Evolutionary conservation across 164 flowering plant species (phyloP).

Genomic region (Warburgia ugandensis): DNA sequence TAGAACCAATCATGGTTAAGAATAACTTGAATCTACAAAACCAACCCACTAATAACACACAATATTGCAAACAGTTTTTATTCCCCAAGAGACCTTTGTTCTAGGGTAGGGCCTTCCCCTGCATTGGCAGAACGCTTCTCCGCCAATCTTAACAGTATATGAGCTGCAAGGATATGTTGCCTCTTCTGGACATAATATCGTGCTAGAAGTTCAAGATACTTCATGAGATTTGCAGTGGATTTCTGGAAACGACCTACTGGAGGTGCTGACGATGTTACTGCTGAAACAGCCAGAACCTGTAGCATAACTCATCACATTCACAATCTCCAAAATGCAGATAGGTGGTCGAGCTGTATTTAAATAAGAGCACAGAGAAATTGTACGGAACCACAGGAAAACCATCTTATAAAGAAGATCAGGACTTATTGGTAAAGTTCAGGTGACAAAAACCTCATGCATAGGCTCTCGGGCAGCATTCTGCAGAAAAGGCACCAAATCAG

Average conservation of each 20-base stretch:
- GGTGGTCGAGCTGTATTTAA: too few relatives aligned
- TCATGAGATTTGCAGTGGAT: constrained; percentile 42
- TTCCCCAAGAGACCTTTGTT: constrained; percentile 60
- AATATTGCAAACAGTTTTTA: background rate
- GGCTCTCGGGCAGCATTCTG: constrained; percentile 73
- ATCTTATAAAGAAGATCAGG: too few relatives aligned
- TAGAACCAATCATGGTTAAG: too few relatives aligned
- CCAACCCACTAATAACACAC: too few relatives aligned
- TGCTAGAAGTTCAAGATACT: constrained; percentile 87
- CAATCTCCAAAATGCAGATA: too few relatives aligned
- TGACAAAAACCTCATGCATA: constrained; percentile 57
- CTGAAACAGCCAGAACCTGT: constrained; percentile 50
- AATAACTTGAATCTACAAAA: too few relatives aligned
- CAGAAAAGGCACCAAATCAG: constrained; percentile 91
- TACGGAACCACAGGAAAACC: too few relatives aligned
- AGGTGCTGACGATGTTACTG: constrained; percentile 33
- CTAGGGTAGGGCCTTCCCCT: constrained; percentile 55
- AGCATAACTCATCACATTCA: background rate
- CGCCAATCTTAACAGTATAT: constrained; percentile 75
- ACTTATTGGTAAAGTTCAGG: too few relatives aligned
- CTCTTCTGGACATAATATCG: constrained; percentile 86
- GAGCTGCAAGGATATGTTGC: constrained; percentile 91
- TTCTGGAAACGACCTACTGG: constrained; percentile 39
- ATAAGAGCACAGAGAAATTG: too few relatives aligned
- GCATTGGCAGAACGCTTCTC: constrained; percentile 68